Evolutionary conservation across 75 land plant genomes (phyloP).

Genomic region (Sequoiadendron giganteum): DNA sequence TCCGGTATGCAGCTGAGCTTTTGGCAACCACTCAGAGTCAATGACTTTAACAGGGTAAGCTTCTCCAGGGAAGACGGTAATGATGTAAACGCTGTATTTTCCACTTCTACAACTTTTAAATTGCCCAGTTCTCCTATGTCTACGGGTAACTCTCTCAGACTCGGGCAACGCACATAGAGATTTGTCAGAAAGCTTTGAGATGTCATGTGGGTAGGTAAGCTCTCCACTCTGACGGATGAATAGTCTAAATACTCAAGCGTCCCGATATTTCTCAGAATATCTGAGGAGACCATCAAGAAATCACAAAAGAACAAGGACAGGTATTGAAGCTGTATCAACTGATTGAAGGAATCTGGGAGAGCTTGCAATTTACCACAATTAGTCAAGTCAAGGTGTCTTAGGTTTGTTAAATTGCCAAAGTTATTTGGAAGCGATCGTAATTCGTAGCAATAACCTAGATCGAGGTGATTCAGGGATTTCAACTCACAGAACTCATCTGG

Average conservation of each 20-base stretch:
- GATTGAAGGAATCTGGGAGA: background rate
- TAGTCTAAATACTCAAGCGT: background rate
- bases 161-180: background rate
- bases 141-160: background rate
- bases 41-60: background rate
- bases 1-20: background rate
- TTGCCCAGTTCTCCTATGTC: background rate
- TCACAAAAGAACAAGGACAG: background rate
- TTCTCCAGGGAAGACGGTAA: background rate
- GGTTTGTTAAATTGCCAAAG: background rate
- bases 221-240: background rate
- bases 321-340: background rate
- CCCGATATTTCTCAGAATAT: background rate
- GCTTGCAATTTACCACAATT: background rate
- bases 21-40: background rate
- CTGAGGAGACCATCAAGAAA: background rate
- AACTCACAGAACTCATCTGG: conserved; percentile 3
- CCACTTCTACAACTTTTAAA: background rate
- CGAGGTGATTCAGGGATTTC: background rate
- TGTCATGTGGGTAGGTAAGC: background rate
- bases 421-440: background rate
- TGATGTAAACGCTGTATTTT: background rate
- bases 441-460: background rate
- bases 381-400: background rate
- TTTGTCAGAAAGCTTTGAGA: background rate